A percentile compares a stretch with the other conserved stretches of the same genome.
Conservation (phyloP, 192 early-diverging fungal genomes). For the Coemansia sp. region DNA sequence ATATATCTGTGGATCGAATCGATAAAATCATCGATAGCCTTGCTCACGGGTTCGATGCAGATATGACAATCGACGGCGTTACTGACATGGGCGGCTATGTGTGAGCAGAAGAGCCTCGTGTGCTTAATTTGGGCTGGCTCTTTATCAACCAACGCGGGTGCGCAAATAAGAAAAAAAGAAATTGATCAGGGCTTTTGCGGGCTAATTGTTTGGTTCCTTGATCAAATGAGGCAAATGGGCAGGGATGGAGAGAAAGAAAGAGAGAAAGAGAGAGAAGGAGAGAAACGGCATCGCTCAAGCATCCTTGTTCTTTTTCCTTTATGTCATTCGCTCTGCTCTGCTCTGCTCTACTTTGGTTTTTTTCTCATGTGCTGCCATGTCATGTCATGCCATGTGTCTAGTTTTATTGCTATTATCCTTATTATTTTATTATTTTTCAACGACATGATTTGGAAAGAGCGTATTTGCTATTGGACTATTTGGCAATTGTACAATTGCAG, state of each 20-base stretch:
- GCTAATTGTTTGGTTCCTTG: too few species aligned
- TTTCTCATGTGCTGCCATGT: background rate
- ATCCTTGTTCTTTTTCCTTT: too few species aligned
- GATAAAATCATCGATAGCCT: slow-evolving; percentile 29
- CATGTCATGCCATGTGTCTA: background rate
- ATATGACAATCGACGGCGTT: slow-evolving; percentile 21
- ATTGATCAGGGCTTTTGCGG: background rate
- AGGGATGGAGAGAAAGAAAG: too few species aligned
- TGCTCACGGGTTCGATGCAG: slow-evolving; percentile 29
- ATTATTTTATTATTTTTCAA: background rate
- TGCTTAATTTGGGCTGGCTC: too few species aligned
- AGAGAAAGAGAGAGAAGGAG: too few species aligned
- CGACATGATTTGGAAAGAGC: background rate
- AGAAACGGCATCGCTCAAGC: too few species aligned
- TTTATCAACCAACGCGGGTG: too few species aligned
- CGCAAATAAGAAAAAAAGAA: too few species aligned
- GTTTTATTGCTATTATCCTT: background rate
- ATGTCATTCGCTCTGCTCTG: too few species aligned
- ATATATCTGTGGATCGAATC: slow-evolving; percentile 45
- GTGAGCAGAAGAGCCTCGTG: background rate
- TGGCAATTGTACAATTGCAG: slow-evolving; percentile 1
- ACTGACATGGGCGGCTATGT: slow-evolving; percentile 5
- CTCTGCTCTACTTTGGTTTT: too few species aligned
- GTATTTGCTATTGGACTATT: background rate
- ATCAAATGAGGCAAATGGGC: too few species aligned